Percentiles rank a stretch among this genome's conserved stretches.
phyloP scores from a whole-genome alignment of 305 asterid genomes.

The Fraxinus greggii region DNA sequence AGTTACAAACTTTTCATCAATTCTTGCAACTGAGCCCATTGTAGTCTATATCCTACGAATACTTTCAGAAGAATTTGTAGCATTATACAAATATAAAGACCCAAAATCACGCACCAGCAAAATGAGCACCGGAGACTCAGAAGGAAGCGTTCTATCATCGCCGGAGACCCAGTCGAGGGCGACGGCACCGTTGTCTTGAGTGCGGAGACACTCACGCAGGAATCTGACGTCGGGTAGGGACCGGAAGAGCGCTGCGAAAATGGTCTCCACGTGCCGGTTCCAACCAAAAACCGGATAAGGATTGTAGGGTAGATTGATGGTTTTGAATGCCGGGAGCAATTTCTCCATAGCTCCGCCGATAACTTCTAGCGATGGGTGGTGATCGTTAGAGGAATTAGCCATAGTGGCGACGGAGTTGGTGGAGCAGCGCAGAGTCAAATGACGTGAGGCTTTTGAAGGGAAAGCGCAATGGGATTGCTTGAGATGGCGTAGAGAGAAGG shows the following conservation, averaged over 20 bases:
- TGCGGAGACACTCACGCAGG: conserved; percentile 85
- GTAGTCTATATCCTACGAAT: background rate
- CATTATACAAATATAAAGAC: background rate
- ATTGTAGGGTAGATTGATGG: conserved; percentile 52
- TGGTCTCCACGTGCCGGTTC: conserved; percentile 81
- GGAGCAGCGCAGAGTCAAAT: conserved; percentile 23
- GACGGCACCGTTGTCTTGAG: conserved; percentile 70
- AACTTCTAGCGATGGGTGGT: conserved; percentile 69
- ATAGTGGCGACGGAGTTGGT: conserved; percentile 23
- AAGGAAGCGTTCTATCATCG: conserved; percentile 50
- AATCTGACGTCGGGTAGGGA: conserved; percentile 63
- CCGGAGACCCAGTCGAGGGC: conserved; percentile 85
- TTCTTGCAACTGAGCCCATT: background rate
- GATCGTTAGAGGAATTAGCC: conserved; percentile 25
- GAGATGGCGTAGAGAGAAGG: conserved; percentile 46
- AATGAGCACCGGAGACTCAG: conserved; percentile 72
- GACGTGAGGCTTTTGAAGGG: conserved; percentile 21
- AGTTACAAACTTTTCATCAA: background rate
- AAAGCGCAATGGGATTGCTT: conserved; percentile 24
- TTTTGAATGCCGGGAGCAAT: conserved; percentile 63
- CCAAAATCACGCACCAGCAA: conserved; percentile 56
- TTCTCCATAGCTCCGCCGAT: conserved; percentile 65
- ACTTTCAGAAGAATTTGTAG: background rate
- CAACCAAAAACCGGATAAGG: conserved; percentile 62
- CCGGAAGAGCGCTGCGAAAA: conserved; percentile 77